These are phyloP conservation scores for Podosphaera xanthii DNA, from an alignment of 2,329 filamentous ascomycete species.

Conservation along the genomic window DNA sequence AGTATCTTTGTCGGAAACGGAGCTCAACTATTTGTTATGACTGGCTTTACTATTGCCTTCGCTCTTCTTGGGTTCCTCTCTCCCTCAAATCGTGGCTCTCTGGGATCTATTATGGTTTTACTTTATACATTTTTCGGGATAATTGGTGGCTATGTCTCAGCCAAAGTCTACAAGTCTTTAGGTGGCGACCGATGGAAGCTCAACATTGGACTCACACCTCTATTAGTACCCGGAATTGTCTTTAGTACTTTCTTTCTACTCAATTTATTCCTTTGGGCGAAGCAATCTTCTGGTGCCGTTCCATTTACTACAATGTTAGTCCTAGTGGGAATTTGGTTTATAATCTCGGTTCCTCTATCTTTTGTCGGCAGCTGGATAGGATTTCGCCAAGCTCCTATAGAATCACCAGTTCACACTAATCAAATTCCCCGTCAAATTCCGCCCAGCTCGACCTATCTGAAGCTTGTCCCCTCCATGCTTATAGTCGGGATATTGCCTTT, in stretches of 20 bases:
- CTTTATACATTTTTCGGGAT: slow-evolving; percentile 86
- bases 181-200: slow-evolving; percentile 84
- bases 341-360: slow-evolving; percentile 83
- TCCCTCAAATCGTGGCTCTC: slow-evolving; percentile 79
- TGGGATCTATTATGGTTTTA: slow-evolving; percentile 81
- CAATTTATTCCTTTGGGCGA: slow-evolving; percentile 89
- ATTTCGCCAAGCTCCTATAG: slow-evolving; percentile 50
- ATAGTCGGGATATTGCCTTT: slow-evolving; percentile 86
- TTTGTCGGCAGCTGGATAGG: slow-evolving; percentile 81
- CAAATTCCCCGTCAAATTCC: slow-evolving; percentile 96
- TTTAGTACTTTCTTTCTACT: slow-evolving; percentile 81
- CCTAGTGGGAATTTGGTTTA: slow-evolving; percentile 82
- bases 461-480: slow-evolving; percentile 71
- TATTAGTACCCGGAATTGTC: slow-evolving; percentile 67
- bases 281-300: slow-evolving; percentile 76
- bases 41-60: slow-evolving; percentile 79
- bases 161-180: slow-evolving; percentile 85
- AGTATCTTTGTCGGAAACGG: slow-evolving; percentile 82
- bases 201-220: slow-evolving; percentile 71
- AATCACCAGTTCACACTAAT: slow-evolving; percentile 77
- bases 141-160: slow-evolving; percentile 73
- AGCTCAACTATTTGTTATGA: slow-evolving; percentile 93
- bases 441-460: slow-evolving; percentile 59
- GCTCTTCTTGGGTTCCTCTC: slow-evolving; percentile 87
- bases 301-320: slow-evolving; percentile 95